Evolutionary conservation across 108 stramenopile genomes (phyloP), one percentile per base, ranked within the genome.

Genomic region (Poteriospumella lacustris): DNA sequence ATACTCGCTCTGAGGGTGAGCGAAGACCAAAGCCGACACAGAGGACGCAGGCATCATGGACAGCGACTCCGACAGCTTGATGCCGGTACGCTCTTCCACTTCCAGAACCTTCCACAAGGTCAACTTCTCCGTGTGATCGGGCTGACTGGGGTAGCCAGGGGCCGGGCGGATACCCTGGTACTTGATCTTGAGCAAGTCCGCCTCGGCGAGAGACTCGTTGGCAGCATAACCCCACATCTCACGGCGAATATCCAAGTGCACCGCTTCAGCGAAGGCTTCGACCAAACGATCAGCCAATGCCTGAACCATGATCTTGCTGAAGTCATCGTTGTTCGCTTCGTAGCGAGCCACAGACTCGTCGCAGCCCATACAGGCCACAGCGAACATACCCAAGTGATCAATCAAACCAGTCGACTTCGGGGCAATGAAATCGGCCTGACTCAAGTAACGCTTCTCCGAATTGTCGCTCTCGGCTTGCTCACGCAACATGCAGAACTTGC

Each of bases 91-190:
- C 78, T 97, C 95, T 79, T 92, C 62, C 0, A 93, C 96, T 77
- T 96, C 88, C 58, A 97, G 90, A 28, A 91, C 68, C 62, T 94
- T 87, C 96, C 98, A 99, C 96, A 99, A 95, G 38, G 95, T 92
- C 0, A 76, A 69, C 87, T 99, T 99, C 85, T 99, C 98, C 19
- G 98, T 99, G 88, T 99, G 98, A 80, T 99, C 98, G 26, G 98
- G 98, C 80, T 99, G 98, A 15, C 94, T 93, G 58, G 98, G 98
- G 80, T 99, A 99, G 9, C 98, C 98, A 29, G 98, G 98, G 34
- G 98, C 98, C 42, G 98, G 98, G 43, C 98, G 92, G 78, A 99
- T 96, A 41, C 98, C 98, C 59, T 96, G 92, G 87, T 99, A 99
- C 84, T 96, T 97, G 79, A 97, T 93, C 89, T 97, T 97, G 44